Conservation (phyloP, 371 early-diverging fungal genomes). For the Coemansia linderi region DNA sequence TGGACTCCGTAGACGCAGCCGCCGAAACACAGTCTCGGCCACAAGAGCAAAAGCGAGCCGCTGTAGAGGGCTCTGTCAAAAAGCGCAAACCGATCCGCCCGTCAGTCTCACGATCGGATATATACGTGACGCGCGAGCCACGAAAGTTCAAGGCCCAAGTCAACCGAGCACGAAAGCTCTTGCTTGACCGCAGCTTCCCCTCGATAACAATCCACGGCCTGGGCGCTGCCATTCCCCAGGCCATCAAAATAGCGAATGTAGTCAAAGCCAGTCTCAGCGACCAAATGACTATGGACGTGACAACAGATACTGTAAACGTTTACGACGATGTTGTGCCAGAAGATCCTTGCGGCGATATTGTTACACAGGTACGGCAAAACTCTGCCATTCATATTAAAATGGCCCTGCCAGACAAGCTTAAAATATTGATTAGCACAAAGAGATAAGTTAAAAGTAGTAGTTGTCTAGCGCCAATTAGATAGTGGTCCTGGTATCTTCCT, state of each 20-base stretch:
- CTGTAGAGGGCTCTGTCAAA: conserved; percentile 21
- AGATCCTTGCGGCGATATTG: conserved; percentile 43
- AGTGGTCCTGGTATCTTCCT: conserved; percentile 18
- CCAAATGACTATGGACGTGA: conserved; percentile 57
- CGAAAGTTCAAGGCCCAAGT: conserved; percentile 43
- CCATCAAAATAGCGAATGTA: conserved; percentile 60
- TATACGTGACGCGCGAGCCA: conserved; percentile 52
- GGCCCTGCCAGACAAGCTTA: conserved; percentile 10
- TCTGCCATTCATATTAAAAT: conserved; percentile 45
- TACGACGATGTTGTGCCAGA: conserved; percentile 63
- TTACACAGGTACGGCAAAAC: conserved; percentile 36
- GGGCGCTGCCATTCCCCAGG: conserved; percentile 67
- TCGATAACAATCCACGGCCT: conserved; percentile 67
- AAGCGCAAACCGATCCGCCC: conserved; percentile 48
- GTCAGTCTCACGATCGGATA: conserved; percentile 42
- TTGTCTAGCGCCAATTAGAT: neutral
- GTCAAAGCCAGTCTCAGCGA: conserved; percentile 56
- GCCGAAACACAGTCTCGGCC: neutral
- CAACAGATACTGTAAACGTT: conserved; percentile 58
- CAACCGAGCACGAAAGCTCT: conserved; percentile 44
- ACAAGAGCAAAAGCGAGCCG: conserved; percentile 7
- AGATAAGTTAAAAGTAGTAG: neutral
- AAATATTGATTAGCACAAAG: conserved; percentile 11
- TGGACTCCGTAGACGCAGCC: neutral
- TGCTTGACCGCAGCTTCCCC: conserved; percentile 49